A percentile compares a stretch with the other conserved stretches of the same genome.
Evolutionary conservation across 192 early-diverging fungal species (phyloP).

Genomic region (Funneliformis mosseae): DNA sequence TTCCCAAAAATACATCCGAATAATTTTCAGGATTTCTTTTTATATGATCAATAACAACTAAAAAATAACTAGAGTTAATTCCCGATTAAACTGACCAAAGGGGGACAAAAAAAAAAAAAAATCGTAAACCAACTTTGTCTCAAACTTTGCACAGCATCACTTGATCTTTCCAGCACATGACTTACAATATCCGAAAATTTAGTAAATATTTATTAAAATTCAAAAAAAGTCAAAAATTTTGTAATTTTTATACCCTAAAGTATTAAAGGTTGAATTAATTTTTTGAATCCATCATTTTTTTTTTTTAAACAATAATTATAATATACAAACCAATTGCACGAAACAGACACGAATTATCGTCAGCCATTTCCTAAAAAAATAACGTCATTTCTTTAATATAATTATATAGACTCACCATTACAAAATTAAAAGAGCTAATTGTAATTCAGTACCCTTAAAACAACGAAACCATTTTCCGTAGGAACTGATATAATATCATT

Average conservation of each 20-base stretch:
- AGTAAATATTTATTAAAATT: not conserved
- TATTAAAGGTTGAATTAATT: not conserved
- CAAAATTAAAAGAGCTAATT: not conserved
- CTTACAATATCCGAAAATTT: not conserved
- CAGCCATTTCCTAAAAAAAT: conserved; percentile 14
- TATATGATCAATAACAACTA: conserved; percentile 9
- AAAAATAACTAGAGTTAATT: not conserved
- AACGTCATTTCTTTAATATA: not conserved
- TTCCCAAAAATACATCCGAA: conserved; percentile 65
- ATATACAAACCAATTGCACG: conserved; percentile 14
- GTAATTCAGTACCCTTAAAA: conserved; percentile 12
- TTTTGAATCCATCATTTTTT: not conserved
- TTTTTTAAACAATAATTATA: not conserved
- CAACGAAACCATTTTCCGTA: not conserved
- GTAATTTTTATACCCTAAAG: not conserved
- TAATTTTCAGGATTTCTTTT: conserved; percentile 55
- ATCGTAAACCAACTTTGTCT: not conserved
- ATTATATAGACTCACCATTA: not conserved
- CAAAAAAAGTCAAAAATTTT: not conserved
- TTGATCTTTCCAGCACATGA: not conserved
- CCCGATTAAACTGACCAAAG: not conserved
- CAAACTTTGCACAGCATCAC: not conserved
- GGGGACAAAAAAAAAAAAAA: not conserved
- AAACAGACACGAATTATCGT: conserved; percentile 26
- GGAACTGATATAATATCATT: not conserved